Evolutionary conservation across 768 basidiomycete species (phyloP), one percentile per base, ranked within the genome.

Genomic region (Infundibulicybe gibba): DNA sequence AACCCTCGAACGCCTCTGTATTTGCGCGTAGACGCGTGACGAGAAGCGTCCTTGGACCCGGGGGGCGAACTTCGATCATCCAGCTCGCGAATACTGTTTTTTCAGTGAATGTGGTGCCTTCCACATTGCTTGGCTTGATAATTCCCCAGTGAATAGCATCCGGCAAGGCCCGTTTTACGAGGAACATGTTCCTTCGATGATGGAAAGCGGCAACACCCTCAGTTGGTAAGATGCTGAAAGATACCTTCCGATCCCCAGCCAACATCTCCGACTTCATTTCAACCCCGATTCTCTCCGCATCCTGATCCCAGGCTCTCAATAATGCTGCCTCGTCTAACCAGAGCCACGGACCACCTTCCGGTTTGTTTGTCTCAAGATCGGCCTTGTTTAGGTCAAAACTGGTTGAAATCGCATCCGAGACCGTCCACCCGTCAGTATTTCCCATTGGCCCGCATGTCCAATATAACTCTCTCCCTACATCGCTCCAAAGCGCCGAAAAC

Each of bases 401-500:
- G 0, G 77, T 77, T 15, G 68, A 71, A 1, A 59, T 31, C 9
- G 68, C 58, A 5, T 59, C 61, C 25, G 60, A 57, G 8, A 66
- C 57, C 13, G 67, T 57, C 81, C 81, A 83, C 3, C 81, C 80
- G 13, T 61, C 60, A 5, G 45, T 48, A 3, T 56, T 54, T 5
- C 45, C 50, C 6, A 54, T 59, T 1, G 71, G 69, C 0, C 77
- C 77, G 41, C 70, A 66, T 11, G 49, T 46, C 21, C 48, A 52
- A 59, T 82, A 83, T 57, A 80, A 78, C 0, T 60, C 49, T 5
- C 49, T 45, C 13, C 80, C 79, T 30, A 81, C 60, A 46, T 81
- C 80, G 51, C 75, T 80, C 61, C 75, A 81, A 15, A 82, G 64
- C 12, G 67, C 60, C 3, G 78, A 81, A 52, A 80, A 76, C 30